These are phyloP conservation scores for Uronychia binucleata DNA, from an alignment of 73 alveolate genomes.

Conservation along the genomic window DNA sequence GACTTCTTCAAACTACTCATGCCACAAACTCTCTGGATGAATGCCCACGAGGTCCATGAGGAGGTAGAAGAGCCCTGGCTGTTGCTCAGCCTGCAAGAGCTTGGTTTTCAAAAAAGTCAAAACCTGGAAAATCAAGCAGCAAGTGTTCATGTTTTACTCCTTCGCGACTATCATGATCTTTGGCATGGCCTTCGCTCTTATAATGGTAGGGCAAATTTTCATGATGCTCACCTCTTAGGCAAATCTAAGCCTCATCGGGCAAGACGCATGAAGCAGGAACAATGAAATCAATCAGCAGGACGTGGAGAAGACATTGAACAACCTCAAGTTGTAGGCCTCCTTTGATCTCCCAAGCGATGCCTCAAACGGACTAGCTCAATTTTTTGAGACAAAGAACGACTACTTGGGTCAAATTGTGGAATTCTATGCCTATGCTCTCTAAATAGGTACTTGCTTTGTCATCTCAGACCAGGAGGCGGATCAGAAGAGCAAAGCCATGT, in stretches of 20 bases:
- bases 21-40: no score
- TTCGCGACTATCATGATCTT: background rate
- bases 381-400: background rate
- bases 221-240: background rate
- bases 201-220: background rate
- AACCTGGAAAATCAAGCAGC: background rate
- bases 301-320: background rate
- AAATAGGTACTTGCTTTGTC: background rate
- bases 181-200: background rate
- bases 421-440: background rate
- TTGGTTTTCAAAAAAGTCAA: background rate
- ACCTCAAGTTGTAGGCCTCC: background rate
- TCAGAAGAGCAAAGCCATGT: background rate
- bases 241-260: background rate
- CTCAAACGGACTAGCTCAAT: background rate
- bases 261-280: background rate
- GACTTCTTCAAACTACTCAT: background rate
- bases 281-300: background rate
- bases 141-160: background rate
- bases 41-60: background rate
- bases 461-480: background rate
- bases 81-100: background rate
- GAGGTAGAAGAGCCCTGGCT: no score
- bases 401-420: background rate
- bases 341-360: background rate